A percentile compares a stretch with the other conserved stretches of the same genome.
Evolutionary conservation across 371 early-diverging fungal genomes (phyloP).

Genomic region (Mucor indicus): DNA sequence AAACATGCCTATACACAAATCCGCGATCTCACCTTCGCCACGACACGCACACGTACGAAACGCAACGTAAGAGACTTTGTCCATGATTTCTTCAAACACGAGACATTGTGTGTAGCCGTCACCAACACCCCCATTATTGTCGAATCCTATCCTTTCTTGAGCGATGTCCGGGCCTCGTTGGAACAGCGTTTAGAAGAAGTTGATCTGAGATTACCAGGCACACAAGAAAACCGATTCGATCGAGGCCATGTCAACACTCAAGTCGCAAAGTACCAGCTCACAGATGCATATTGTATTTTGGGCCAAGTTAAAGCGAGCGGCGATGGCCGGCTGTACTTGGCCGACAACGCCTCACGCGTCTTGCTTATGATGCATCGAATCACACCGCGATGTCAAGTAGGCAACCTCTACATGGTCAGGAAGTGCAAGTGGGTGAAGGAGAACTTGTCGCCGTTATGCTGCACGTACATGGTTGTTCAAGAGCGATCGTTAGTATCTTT

Average conservation of each 20-base stretch:
- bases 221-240: background rate
- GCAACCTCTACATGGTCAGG: background rate
- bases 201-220: background rate
- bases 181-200: background rate
- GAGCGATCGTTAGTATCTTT: too few relatives aligned
- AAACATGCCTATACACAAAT: background rate
- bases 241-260: background rate
- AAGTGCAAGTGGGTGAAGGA: background rate
- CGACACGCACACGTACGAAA: background rate
- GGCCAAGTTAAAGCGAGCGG: background rate
- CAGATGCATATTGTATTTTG: background rate
- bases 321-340: conserved; percentile 2
- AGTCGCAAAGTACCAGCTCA: background rate
- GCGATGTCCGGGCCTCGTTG: background rate
- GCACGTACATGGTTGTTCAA: too few relatives aligned
- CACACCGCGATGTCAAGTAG: background rate
- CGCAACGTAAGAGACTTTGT: background rate
- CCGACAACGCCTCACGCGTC: background rate
- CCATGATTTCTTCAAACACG: background rate
- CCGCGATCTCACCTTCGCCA: background rate
- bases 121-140: background rate
- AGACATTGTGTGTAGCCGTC: background rate
- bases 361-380: background rate
- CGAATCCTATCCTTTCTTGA: background rate
- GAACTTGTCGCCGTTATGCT: too few relatives aligned